Evolutionary conservation across 768 basidiomycete genomes (phyloP).

Genomic region (Psilocybe sp.): DNA sequence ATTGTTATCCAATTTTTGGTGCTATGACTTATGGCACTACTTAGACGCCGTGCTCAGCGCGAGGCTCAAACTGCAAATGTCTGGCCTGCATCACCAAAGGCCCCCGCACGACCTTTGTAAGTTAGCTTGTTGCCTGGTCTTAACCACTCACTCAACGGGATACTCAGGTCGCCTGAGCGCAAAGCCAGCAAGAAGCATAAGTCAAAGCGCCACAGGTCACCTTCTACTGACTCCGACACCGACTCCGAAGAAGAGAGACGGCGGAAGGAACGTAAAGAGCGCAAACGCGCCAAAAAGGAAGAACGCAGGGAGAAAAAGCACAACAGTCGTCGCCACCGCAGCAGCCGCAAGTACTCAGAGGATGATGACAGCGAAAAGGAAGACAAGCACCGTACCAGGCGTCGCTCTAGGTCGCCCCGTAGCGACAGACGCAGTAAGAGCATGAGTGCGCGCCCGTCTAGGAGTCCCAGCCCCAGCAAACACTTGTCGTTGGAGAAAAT

Average conservation of each 20-base stretch:
- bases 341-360: slow-evolving; percentile 44
- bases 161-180: slow-evolving; percentile 53
- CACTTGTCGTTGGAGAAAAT: slow-evolving; percentile 9
- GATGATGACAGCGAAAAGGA: slow-evolving; percentile 37
- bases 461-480: slow-evolving; percentile 11
- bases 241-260: slow-evolving; percentile 55
- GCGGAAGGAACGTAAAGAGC: slow-evolving; percentile 54
- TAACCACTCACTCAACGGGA: not conserved
- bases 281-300: slow-evolving; percentile 46
- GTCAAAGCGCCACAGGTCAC: slow-evolving; percentile 55
- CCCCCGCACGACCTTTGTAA: slow-evolving; percentile 55
- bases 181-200: slow-evolving; percentile 46
- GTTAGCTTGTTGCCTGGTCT: slow-evolving; percentile 15
- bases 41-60: slow-evolving; percentile 70
- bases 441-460: slow-evolving; percentile 10
- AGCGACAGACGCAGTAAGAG: slow-evolving; percentile 12
- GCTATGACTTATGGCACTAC: slow-evolving; percentile 4
- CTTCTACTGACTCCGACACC: slow-evolving; percentile 46
- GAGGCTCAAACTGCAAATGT: slow-evolving; percentile 53
- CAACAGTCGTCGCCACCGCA: slow-evolving; percentile 20
- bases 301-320: slow-evolving; percentile 37
- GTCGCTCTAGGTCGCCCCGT: slow-evolving; percentile 4
- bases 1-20: not conserved
- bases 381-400: slow-evolving; percentile 18
- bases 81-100: slow-evolving; percentile 86